Conservation (phyloP, 2,329 filamentous ascomycete species). For the Fusarium cyanostomum region DNA sequence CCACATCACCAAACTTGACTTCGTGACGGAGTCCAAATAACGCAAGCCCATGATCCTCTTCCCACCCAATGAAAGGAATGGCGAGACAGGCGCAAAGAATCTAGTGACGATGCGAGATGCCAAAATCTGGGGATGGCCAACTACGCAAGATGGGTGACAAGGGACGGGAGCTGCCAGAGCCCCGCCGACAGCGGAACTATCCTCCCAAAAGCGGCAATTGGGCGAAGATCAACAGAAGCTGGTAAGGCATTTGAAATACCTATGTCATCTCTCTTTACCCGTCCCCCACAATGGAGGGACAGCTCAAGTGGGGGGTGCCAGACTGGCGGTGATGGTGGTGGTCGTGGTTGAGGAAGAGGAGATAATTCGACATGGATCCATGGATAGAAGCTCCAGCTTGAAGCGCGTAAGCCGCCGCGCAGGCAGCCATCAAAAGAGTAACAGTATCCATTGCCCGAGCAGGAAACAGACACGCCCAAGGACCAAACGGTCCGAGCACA, state of each 20-base stretch:
- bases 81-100: background rate
- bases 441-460: background rate
- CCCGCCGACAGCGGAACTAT: background rate
- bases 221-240: background rate
- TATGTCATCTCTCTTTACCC: constrained; percentile 1
- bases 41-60: background rate
- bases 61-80: background rate
- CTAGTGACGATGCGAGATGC: background rate
- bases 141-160: too few species aligned
- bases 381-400: background rate
- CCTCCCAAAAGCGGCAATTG: background rate
- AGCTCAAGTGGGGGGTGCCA: background rate
- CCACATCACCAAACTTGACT: background rate
- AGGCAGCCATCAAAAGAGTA: background rate
- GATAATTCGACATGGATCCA: background rate
- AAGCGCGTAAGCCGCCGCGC: constrained; percentile 35
- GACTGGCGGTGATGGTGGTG: background rate
- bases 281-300: background rate
- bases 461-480: background rate
- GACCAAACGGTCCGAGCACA: constrained; percentile 1
- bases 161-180: background rate
- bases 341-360: background rate
- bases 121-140: background rate
- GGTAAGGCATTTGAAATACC: constrained; percentile 3
- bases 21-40: background rate